These are phyloP conservation scores for Salinomyces thailandicus DNA, from an alignment of 2,329 filamentous ascomycete species.

Conservation along the genomic window DNA sequence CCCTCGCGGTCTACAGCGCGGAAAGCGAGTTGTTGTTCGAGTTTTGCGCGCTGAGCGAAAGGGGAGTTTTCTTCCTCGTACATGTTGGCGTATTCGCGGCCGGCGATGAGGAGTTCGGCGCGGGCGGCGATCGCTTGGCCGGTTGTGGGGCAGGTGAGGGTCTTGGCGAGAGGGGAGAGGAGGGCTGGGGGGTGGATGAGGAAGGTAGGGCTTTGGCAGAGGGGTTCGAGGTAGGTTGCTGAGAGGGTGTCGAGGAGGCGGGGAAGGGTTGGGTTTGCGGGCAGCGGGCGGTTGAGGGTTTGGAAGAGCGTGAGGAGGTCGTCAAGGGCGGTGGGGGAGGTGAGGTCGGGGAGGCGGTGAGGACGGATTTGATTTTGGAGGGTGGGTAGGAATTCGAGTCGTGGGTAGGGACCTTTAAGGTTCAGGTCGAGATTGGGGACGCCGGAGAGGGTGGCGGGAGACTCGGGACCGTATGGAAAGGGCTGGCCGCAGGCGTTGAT, in stretches of 20 bases:
- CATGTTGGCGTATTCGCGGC: conserved; percentile 82
- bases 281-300: conserved; percentile 39
- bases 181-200: conserved; percentile 83
- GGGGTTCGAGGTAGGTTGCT: conserved; percentile 64
- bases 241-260: conserved; percentile 75
- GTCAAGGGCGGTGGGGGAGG: conserved; percentile 42
- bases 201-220: conserved; percentile 64
- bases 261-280: conserved; percentile 47
- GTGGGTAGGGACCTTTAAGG: conserved; percentile 34
- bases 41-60: conserved; percentile 73
- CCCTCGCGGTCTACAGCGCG: conserved; percentile 33
- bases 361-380: conserved; percentile 57
- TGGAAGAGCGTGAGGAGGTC: conserved; percentile 48
- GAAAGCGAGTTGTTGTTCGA: conserved; percentile 47
- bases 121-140: conserved; percentile 43
- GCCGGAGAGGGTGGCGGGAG: background rate
- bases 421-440: conserved; percentile 7
- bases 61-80: conserved; percentile 98
- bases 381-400: conserved; percentile 71
- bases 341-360: conserved; percentile 44
- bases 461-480: conserved; percentile 12
- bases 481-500: background rate
- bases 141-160: conserved; percentile 56
- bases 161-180: conserved; percentile 86
- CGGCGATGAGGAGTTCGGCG: conserved; percentile 36